phyloP scores from a whole-genome alignment of 108 stramenopile species.

The Nitzschia putrida region DNA sequence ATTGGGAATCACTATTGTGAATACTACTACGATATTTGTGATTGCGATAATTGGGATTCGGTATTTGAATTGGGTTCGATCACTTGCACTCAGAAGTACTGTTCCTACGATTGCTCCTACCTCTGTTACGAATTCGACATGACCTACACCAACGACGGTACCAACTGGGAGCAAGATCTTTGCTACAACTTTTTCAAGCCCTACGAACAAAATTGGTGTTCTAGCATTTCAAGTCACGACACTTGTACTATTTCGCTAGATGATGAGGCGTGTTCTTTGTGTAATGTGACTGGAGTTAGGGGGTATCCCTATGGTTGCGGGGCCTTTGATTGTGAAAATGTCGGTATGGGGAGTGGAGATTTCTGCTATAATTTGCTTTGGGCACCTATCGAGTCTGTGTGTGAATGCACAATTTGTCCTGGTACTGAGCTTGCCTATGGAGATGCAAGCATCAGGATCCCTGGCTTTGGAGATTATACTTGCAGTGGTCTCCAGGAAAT shows the following conservation, averaged over 20 bases:
- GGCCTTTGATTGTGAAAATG: constrained; percentile 20
- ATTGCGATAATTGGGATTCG: no score
- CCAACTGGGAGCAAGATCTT: neutral
- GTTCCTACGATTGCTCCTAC: neutral
- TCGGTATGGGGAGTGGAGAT: neutral
- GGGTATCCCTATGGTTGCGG: neutral
- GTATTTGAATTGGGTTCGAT: no score
- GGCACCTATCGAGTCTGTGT: neutral
- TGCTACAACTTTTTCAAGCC: constrained; percentile 19
- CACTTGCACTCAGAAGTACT: neutral
- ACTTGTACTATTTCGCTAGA: constrained; percentile 9
- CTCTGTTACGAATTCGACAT: neutral
- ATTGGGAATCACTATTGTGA: no score
- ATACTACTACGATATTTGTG: no score
- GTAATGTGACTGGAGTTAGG: neutral
- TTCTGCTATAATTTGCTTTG: neutral
- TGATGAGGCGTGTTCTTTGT: neutral
- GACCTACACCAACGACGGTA: neutral
- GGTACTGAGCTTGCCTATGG: no score
- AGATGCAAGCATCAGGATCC: no score
- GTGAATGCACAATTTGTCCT: no score
- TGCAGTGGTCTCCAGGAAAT: no score
- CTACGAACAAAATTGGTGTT: constrained; percentile 5
- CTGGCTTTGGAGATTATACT: no score
- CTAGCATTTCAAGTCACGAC: neutral